Base-by-base conservation (phyloP, 495 filamentous ascomycete genomes). In the Halenospora varia region DNA sequence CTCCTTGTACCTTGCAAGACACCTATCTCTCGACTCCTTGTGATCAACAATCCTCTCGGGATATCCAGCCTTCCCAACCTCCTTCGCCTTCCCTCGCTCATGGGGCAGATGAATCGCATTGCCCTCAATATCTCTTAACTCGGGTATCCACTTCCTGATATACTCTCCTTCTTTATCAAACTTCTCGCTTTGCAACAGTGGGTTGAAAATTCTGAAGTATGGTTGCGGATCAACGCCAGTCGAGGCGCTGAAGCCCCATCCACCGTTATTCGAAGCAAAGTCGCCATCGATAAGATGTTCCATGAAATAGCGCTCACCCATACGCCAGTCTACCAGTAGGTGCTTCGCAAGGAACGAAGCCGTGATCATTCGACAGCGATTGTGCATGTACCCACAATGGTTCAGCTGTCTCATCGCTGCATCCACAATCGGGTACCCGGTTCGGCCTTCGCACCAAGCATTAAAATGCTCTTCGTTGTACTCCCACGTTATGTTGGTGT, bases 121-220 rank as follows among this genome's bases (percentile, higher is more conserved):
- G 0, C 76, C 78, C 25, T 66, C 54, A 2, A 96, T 69, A 0
- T 71, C 81, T 25, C 67, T 73, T 57, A 97, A 69, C 74, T 92
- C 87, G 22, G 77, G 77, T 11, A 90, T 75, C 88, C 88, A 92
- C 61, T 78, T 82, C 39, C 83, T 73, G 60, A 92, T 90, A 66
- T 88, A 90, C 50, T 78, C 76, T 0, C 87, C 88, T 0, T 79
- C 73, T 0, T 77, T 67, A 68, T 92, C 88, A 67, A 88, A 96
- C 72, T 86, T 91, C 77, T 93, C 89, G 65, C 88, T 89, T 74
- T 97, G 92, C 56, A 90, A 71, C 18, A 87, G 62, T 3, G 92
- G 92, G 67, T 96, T 97, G 70, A 97, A 96, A 57, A 97, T 88
- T 2, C 90, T 79, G 62, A 96, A 96, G 64, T 93, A 96, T 0